phyloP scores from a whole-genome alignment of 2,329 filamentous ascomycete genomes.

The Colletotrichum agaves region DNA sequence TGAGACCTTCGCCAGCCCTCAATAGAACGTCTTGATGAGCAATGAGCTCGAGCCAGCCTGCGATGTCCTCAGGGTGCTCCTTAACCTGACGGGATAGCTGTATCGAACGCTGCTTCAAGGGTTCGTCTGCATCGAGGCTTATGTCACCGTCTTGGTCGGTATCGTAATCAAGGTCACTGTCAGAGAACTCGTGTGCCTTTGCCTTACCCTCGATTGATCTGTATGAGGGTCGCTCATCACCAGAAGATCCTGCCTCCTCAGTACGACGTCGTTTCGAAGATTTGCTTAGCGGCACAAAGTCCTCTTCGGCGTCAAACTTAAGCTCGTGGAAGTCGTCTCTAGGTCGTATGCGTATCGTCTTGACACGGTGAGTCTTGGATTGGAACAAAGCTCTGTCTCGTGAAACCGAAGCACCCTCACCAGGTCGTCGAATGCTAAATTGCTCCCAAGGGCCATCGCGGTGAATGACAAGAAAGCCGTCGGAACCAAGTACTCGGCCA shows the following conservation, averaged over 20 bases:
- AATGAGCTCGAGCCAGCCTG: slow-evolving; percentile 83
- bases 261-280: slow-evolving; percentile 39
- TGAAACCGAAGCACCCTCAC: slow-evolving; percentile 54
- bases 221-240: slow-evolving; percentile 66
- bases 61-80: slow-evolving; percentile 72
- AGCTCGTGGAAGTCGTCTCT: slow-evolving; percentile 33
- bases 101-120: slow-evolving; percentile 65
- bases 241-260: slow-evolving; percentile 56
- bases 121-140: slow-evolving; percentile 51
- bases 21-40: slow-evolving; percentile 79
- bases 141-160: slow-evolving; percentile 54
- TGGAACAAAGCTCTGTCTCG: slow-evolving; percentile 61
- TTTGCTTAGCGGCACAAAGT: slow-evolving; percentile 59
- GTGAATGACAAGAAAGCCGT: slow-evolving; percentile 71
- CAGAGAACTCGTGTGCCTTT: slow-evolving; percentile 59
- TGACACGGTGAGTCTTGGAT: slow-evolving; percentile 52
- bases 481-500: slow-evolving; percentile 77
- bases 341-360: slow-evolving; percentile 54
- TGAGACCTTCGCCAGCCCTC: slow-evolving; percentile 55
- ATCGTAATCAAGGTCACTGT: slow-evolving; percentile 62
- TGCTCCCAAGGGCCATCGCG: slow-evolving; percentile 67
- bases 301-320: slow-evolving; percentile 47
- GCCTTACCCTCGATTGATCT: slow-evolving; percentile 73
- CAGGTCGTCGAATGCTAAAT: slow-evolving; percentile 60
- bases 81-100: slow-evolving; percentile 73